Conservation (phyloP, 2,329 filamentous ascomycete genomes). For the Hypoxylon sp. region DNA sequence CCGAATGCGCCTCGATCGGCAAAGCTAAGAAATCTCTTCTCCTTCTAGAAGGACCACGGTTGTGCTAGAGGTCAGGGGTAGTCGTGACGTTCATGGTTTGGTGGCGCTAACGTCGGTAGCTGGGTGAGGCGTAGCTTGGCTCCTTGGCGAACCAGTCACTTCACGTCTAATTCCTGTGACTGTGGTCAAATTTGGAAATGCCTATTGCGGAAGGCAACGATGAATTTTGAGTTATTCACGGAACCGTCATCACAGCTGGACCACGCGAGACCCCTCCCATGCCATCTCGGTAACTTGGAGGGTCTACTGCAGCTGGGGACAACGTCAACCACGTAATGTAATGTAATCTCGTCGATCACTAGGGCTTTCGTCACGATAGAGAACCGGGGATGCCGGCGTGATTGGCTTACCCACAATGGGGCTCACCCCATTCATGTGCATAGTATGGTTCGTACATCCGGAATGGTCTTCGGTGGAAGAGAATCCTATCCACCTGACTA, state of each 20-base stretch:
- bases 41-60: slow-evolving; percentile 42
- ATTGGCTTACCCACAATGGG: slow-evolving; percentile 39
- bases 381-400: slow-evolving; percentile 37
- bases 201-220: slow-evolving; percentile 22
- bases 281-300: slow-evolving; percentile 35
- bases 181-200: slow-evolving; percentile 24
- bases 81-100: slow-evolving; percentile 35
- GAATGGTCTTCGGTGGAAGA: slow-evolving; percentile 41
- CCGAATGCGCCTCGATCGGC: slow-evolving; percentile 32
- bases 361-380: slow-evolving; percentile 41
- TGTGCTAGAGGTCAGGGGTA: slow-evolving; percentile 16
- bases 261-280: too few species aligned
- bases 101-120: slow-evolving; percentile 42
- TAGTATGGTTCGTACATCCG: slow-evolving; percentile 34
- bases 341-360: slow-evolving; percentile 44
- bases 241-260: too few species aligned
- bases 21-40: slow-evolving; percentile 45
- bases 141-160: neutral
- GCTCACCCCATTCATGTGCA: slow-evolving; percentile 27
- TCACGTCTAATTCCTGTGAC: neutral
- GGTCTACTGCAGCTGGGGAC: slow-evolving; percentile 34
- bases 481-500: slow-evolving; percentile 40
- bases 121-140: slow-evolving; percentile 35
- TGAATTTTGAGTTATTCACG: slow-evolving; percentile 3
- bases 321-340: slow-evolving; percentile 38